These are phyloP conservation scores for Toxoplasma gondii DNA, from an alignment of 169 alveolate genomes.

Conservation along the genomic window DNA sequence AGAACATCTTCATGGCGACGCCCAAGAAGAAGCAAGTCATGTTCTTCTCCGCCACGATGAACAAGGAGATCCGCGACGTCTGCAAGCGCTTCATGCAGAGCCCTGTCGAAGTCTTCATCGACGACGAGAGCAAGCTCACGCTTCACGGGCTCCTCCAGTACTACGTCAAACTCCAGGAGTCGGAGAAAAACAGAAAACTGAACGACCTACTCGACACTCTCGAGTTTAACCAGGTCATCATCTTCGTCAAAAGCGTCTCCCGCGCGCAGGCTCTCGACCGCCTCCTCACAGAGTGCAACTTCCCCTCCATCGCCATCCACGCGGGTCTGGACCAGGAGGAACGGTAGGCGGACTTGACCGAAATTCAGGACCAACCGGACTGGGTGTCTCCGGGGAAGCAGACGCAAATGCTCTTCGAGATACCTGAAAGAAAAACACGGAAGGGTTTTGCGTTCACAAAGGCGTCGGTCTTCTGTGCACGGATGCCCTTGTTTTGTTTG, in stretches of 20 bases:
- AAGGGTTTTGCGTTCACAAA: not conserved
- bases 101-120: constrained; percentile 98
- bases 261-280: constrained; percentile 96
- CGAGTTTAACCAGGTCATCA: constrained; percentile 98
- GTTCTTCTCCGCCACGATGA: constrained; percentile 99
- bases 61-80: constrained; percentile 94
- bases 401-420: not conserved
- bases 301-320: constrained; percentile 99
- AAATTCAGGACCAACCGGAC: not conserved
- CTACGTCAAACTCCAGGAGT: constrained; percentile 97
- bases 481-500: not conserved
- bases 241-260: constrained; percentile 95
- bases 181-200: constrained; percentile 96
- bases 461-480: not conserved
- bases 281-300: constrained; percentile 95
- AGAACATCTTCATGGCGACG: constrained; percentile 95
- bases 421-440: not conserved
- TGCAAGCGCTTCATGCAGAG: constrained; percentile 97
- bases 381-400: not conserved
- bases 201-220: constrained; percentile 96
- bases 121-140: constrained; percentile 98
- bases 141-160: constrained; percentile 99
- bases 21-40: constrained; percentile 98
- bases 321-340: constrained; percentile 94
- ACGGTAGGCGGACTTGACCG: constrained; percentile 71